phyloP scores from a whole-genome alignment of 768 basidiomycete species.

The Russula sp. region DNA sequence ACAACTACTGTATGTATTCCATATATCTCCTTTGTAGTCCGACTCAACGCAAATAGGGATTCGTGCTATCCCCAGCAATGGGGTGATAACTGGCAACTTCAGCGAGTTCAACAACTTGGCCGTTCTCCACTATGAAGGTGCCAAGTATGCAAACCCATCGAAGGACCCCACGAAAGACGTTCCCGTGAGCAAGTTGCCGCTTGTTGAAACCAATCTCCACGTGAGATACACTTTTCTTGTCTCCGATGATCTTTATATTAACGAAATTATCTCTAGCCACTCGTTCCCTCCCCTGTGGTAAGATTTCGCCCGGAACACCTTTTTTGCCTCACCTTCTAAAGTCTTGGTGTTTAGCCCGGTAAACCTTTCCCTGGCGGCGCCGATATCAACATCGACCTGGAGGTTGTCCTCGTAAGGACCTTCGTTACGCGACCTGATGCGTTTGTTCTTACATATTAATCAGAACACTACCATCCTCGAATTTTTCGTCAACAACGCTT shows the following conservation, averaged over 20 bases:
- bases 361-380: conserved; percentile 20
- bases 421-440: not conserved
- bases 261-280: conserved; percentile 13
- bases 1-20: conserved; percentile 37
- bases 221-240: not conserved
- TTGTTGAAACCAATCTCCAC: conserved; percentile 23
- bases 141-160: conserved; percentile 28
- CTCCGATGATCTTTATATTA: not conserved
- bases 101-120: conserved; percentile 32
- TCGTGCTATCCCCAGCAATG: conserved; percentile 23
- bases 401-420: conserved; percentile 18
- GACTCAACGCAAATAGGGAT: conserved; percentile 12
- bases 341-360: conserved; percentile 21
- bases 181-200: conserved; percentile 7
- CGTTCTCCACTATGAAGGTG: conserved; percentile 34
- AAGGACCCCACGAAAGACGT: conserved; percentile 18
- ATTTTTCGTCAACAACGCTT: conserved; percentile 32
- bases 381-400: conserved; percentile 22
- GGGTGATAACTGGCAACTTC: conserved; percentile 23
- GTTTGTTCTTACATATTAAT: not conserved
- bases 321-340: not conserved
- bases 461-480: conserved; percentile 1
- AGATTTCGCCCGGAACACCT: not conserved
- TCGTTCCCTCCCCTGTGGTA: conserved; percentile 8
- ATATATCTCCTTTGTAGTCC: not conserved